These are phyloP conservation scores for Boletus insuetus DNA, from an alignment of 768 basidiomycete species.

Conservation along the genomic window DNA sequence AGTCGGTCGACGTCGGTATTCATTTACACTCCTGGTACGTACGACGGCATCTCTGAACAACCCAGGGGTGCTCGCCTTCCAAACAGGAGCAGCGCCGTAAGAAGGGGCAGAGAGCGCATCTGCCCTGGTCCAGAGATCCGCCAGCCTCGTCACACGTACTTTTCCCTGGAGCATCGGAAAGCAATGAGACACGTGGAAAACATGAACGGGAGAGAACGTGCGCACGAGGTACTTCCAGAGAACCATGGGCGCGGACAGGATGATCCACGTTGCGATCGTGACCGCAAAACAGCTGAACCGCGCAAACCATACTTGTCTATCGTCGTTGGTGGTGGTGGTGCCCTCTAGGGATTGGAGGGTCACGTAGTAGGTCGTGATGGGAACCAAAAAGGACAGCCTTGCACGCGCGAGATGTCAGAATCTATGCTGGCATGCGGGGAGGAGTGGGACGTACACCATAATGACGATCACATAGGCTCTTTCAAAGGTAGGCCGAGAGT, in stretches of 20 bases:
- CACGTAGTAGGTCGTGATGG: slow-evolving; percentile 38
- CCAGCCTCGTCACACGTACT: slow-evolving; percentile 36
- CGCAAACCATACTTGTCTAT: slow-evolving; percentile 31
- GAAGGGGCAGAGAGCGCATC: slow-evolving; percentile 32
- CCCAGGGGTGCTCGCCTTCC: slow-evolving; percentile 42
- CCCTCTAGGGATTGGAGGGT: slow-evolving; percentile 21
- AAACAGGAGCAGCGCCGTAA: slow-evolving; percentile 33
- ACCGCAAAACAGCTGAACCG: slow-evolving; percentile 37
- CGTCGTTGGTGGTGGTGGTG: slow-evolving; percentile 1
- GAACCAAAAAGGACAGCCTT: slow-evolving; percentile 40
- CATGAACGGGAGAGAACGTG: not conserved
- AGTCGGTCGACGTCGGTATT: not conserved
- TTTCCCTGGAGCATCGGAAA: slow-evolving; percentile 37
- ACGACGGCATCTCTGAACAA: slow-evolving; percentile 39
- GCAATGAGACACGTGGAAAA: not conserved
- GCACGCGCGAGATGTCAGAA: not conserved
- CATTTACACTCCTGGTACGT: slow-evolving; percentile 11
- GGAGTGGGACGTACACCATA: slow-evolving; percentile 35
- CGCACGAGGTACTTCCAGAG: slow-evolving; percentile 47
- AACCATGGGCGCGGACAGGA: slow-evolving; percentile 41
- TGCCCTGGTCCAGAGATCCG: slow-evolving; percentile 39
- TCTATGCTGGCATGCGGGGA: not conserved
- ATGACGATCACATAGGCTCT: slow-evolving; percentile 38
- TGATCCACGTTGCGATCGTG: slow-evolving; percentile 36
- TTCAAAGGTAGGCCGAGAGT: slow-evolving; percentile 45